These are phyloP conservation scores for Myriosclerotinia scirpicola DNA, from an alignment of 2,329 filamentous ascomycete species.

Conservation along the genomic window DNA sequence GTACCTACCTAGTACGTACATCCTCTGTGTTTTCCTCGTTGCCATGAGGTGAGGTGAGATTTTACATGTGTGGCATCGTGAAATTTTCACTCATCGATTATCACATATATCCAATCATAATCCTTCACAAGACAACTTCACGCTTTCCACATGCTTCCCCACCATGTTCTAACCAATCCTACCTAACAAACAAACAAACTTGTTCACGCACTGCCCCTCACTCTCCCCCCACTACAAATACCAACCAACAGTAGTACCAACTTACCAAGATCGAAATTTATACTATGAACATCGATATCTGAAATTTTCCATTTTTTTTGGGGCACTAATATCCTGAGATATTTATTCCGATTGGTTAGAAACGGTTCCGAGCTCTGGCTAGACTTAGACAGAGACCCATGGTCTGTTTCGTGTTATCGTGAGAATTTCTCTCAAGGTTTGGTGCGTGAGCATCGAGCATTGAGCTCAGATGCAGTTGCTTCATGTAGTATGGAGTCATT, in stretches of 20 bases:
- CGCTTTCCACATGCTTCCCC: too few relatives aligned
- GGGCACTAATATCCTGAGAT: not conserved
- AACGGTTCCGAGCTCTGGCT: not conserved
- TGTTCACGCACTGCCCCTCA: conserved; percentile 5
- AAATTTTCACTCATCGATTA: too few relatives aligned
- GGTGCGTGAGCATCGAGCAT: not conserved
- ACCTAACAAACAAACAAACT: not conserved
- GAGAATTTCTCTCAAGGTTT: not conserved
- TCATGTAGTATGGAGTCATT: conserved; percentile 12
- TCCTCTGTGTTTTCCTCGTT: too few relatives aligned
- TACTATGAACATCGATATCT: conserved; percentile 4
- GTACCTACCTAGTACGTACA: too few relatives aligned
- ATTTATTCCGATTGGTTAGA: not conserved
- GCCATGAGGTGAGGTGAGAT: too few relatives aligned
- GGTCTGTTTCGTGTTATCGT: too few relatives aligned
- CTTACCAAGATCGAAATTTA: conserved; percentile 15
- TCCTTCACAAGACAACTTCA: too few relatives aligned
- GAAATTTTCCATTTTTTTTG: not conserved
- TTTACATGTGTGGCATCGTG: too few relatives aligned
- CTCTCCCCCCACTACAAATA: not conserved
- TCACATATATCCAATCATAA: too few relatives aligned
- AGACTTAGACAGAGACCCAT: not conserved
- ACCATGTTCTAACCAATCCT: too few relatives aligned
- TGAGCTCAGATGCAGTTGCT: not conserved
- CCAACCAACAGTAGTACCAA: too few relatives aligned